phyloP scores from a whole-genome alignment of 1,139 yeast species.

The Entelexis sorbosivorans region DNA sequence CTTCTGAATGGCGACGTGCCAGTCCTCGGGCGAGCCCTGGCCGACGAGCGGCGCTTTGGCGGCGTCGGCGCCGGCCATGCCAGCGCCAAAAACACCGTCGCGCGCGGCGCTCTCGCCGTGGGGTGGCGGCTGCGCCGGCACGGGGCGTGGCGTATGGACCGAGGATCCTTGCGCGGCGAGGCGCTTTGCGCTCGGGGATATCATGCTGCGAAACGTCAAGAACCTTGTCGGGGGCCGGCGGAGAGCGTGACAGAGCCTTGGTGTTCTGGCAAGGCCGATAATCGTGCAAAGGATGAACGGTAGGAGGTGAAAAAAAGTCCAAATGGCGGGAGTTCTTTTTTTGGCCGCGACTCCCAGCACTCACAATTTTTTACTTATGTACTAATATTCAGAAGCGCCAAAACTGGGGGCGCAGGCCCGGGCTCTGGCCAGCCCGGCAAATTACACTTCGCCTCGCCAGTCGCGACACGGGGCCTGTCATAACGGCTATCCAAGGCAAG shows the following conservation, averaged over 20 bases:
- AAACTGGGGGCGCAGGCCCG: too few species aligned
- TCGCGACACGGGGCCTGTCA: background rate
- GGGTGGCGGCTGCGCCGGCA: background rate
- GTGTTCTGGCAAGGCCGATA: background rate
- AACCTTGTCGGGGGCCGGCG: background rate
- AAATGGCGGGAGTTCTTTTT: background rate
- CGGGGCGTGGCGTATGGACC: background rate
- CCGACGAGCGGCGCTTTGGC: background rate
- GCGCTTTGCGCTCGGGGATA: constrained; percentile 6
- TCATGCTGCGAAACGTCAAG: background rate
- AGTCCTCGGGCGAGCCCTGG: constrained; percentile 27
- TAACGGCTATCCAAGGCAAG: background rate
- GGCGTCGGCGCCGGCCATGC: background rate
- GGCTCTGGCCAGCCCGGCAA: too few species aligned
- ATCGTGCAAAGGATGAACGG: background rate
- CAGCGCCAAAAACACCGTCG: background rate
- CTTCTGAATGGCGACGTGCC: constrained; percentile 74
- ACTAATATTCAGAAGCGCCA: too few species aligned
- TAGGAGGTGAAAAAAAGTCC: constrained; percentile 4
- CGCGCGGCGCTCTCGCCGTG: background rate
- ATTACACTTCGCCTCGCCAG: too few species aligned
- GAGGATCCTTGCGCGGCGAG: constrained; percentile 6
- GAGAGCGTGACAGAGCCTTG: constrained; percentile 3
- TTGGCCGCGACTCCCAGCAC: too few species aligned
- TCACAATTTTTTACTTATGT: too few species aligned